Evolutionary conservation across 1,139 yeast species (phyloP).

Genomic region (Ogataea hybrid): DNA sequence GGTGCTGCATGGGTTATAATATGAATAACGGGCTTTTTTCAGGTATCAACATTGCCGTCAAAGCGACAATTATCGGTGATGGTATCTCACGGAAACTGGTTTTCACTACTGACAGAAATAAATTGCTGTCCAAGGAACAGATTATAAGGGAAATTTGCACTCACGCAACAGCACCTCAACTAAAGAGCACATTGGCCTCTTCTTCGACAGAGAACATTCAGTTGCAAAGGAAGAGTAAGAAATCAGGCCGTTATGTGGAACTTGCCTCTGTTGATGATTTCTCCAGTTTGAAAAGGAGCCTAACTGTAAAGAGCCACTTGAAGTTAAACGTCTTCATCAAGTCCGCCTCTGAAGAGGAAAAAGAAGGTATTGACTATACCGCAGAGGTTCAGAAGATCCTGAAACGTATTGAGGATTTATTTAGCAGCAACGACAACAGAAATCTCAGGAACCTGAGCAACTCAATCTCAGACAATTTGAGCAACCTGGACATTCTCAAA

Average conservation of each 20-base stretch:
- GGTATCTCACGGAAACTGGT: conserved; percentile 2
- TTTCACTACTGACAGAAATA: conserved; percentile 6
- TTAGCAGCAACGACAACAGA: conserved; percentile 12
- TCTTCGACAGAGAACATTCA: not conserved
- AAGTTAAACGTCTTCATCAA: conserved; percentile 15
- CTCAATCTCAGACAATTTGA: conserved; percentile 19
- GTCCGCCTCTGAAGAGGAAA: not conserved
- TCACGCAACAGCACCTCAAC: not conserved
- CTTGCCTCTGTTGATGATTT: conserved; percentile 21
- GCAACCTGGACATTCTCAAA: conserved; percentile 20
- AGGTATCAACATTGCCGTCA: conserved; percentile 5
- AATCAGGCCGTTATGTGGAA: conserved; percentile 19
- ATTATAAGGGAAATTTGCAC: conserved; percentile 5
- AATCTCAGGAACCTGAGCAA: conserved; percentile 15
- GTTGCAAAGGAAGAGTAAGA: conserved; percentile 24
- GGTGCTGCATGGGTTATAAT: too few species aligned
- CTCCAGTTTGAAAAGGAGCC: conserved; percentile 21
- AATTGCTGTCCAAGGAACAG: conserved; percentile 7
- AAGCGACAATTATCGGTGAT: conserved; percentile 2
- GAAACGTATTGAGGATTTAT: conserved; percentile 15
- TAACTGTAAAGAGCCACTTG: conserved; percentile 35
- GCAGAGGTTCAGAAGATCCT: conserved; percentile 12
- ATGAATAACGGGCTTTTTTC: conserved; percentile 3
- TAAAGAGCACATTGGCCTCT: conserved; percentile 1
- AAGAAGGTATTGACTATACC: not conserved